These are phyloP conservation scores for Hordeum marinum DNA, from an alignment of 176 grass and related monocot species.

Conservation along the genomic window DNA sequence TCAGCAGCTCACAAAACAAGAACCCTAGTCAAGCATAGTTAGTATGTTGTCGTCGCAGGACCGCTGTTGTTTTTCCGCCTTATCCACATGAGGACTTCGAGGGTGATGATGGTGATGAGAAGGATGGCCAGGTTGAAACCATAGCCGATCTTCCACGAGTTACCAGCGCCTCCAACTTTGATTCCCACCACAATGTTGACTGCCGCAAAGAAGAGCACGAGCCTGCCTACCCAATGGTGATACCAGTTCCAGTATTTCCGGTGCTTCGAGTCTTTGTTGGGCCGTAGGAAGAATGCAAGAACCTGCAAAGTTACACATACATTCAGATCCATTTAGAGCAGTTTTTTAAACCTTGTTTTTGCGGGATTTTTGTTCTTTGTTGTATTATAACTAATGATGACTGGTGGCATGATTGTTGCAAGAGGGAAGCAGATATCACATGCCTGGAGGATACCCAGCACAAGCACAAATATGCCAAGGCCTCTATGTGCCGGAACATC, in stretches of 20 bases:
- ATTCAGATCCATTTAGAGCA: slow-evolving; percentile 14
- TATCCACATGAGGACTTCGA: slow-evolving; percentile 83
- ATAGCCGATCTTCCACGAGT: slow-evolving; percentile 83
- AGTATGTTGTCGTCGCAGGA: slow-evolving; percentile 27
- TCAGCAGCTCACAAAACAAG: neutral
- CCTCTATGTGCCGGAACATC: slow-evolving; percentile 73
- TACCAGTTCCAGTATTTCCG: slow-evolving; percentile 97
- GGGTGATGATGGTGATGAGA: slow-evolving; percentile 53
- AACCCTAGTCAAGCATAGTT: slow-evolving; percentile 16
- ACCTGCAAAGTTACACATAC: slow-evolving; percentile 35
- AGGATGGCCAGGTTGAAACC: slow-evolving; percentile 78
- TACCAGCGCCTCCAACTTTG: slow-evolving; percentile 60
- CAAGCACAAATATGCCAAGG: slow-evolving; percentile 92
- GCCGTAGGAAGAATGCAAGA: slow-evolving; percentile 70
- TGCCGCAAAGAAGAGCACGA: slow-evolving; percentile 74
- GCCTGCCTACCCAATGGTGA: slow-evolving; percentile 88
- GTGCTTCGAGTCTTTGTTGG: slow-evolving; percentile 71
- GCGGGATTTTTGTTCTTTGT: neutral
- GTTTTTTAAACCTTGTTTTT: neutral
- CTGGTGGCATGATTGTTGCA: neutral
- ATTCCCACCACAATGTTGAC: slow-evolving; percentile 87
- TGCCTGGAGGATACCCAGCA: slow-evolving; percentile 88
- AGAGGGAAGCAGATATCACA: neutral
- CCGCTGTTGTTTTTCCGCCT: slow-evolving; percentile 53
- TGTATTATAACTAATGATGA: neutral